Base-by-base conservation (phyloP, 2,329 filamentous ascomycete genomes). In the Penicillium sp. region DNA sequence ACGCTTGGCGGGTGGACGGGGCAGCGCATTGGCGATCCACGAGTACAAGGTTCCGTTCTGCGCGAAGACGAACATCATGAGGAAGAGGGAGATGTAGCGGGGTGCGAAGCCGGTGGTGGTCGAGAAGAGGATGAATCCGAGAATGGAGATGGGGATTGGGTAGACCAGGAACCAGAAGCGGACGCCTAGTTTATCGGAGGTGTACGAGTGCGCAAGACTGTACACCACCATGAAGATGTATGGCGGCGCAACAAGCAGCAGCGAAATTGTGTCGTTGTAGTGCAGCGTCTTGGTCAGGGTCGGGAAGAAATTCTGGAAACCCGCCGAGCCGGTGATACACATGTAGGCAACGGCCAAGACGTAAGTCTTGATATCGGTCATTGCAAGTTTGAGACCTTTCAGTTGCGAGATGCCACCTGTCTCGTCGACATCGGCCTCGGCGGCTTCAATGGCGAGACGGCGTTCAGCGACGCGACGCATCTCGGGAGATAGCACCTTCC, bases 291-390 rank as follows among this genome's bases (percentile, higher is more conserved):
- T 70, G 38, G 77, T 84, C 65, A 81, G 77, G 0, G 83, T 81
- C 0, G 83, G 83, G 71, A 85, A 85, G 76, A 85, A 87, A 71
- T 85, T 84, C 58, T 85, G 82, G 69, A 85, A 84, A 1, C 82
- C 82, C 2, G 67, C 61, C 0, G 68, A 80, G 7, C 80, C 81
- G 1, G 79, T 82, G 58, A 83, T 81, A 58, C 78, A 75, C 72
- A 82, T 78, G 68, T 83, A 83, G 5, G 76, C 79, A 10, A 82
- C 54, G 14, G 72, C 64, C 19, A 79, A 68, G 7, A 80, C 70
- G 65, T 81, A 83, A 3, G 80, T 81, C 66, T 84, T 84, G 40
- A 79, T 75, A 61, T 85, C 83, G 0, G 74, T 75, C 65, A 85
- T 77, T 14, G 83, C 83, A 16, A 84, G 73, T 62, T 83, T 84